Base-by-base conservation (phyloP, 208 protist genomes). In the Trypanosoma scelopori region DNA sequence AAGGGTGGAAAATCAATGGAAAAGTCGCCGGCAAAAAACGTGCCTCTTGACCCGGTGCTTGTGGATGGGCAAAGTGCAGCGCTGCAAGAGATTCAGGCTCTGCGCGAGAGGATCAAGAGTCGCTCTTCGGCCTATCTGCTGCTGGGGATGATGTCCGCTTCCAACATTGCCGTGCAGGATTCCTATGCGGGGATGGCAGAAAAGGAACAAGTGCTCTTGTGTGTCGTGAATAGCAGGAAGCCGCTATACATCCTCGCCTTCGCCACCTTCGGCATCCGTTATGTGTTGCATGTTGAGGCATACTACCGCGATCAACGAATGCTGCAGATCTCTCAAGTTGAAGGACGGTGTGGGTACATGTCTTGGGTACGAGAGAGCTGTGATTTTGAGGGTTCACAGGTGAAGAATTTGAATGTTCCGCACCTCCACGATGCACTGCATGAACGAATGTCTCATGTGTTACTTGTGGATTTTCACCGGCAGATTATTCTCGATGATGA, bases 391-490 rank as follows among this genome's bases (percentile, higher is more conserved):
- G 28, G 35, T 45, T 58, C 51, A 11, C 55, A 87, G 47, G 57
- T 84, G 57, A 32, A 60, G 42, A 65, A 75, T 30, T 71, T 87
- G 22, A 58, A 51, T 39, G 50, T 74, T 11, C 69, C 72, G 20
- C 67, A 69, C 47, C 71, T 92, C 5, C 67, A 74, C 55, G 22
- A 49, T 16, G 65, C 67, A n/a, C 30, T 86, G 41, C 73, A 62
- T 0, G 72, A 58, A 48, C 55, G 60, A 11, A 28, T 92, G 52
- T 53, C 71, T 27, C 65, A 79, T 16, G 65, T 80, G 22, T 72
- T 92, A 13, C 59, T 92, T 27, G 62, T 84, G 30, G 78, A 85
- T 43, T 68, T 71, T 13, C 83, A 89, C 53, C 77, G 81, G 46
- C 35, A 45, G 25, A 55, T 92, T 55, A 73, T 92, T 48, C 71